phyloP scores from a whole-genome alignment of 2,329 filamentous ascomycete genomes.

The Chaetoscypha palmicola region DNA sequence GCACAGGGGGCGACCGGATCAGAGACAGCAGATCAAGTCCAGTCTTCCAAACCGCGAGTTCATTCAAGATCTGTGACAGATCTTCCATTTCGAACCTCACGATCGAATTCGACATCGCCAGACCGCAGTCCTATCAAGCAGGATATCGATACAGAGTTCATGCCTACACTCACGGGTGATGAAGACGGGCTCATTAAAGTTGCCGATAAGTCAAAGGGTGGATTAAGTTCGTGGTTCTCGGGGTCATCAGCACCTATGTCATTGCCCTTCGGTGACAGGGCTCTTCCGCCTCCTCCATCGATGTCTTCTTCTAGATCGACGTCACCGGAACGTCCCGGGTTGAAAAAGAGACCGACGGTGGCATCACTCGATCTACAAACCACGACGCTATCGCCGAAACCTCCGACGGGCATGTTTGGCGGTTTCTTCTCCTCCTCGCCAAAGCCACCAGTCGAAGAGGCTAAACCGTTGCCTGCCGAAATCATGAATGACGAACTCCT shows the following conservation, averaged over 20 bases:
- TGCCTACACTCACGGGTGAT: conserved; percentile 27
- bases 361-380: conserved; percentile 10
- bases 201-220: conserved; percentile 23
- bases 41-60: conserved; percentile 13
- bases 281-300: conserved; percentile 8
- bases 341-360: conserved; percentile 19
- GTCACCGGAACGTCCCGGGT: conserved; percentile 17
- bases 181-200: conserved; percentile 21
- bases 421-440: conserved; percentile 25
- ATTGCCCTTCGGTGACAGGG: conserved; percentile 15
- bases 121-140: conserved; percentile 16
- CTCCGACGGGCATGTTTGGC: conserved; percentile 13
- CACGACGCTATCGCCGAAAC: conserved; percentile 10
- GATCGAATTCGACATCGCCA: conserved; percentile 14
- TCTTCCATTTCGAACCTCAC: conserved; percentile 18
- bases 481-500: conserved; percentile 43
- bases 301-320: conserved; percentile 9
- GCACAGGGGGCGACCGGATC: background rate
- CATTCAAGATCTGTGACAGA: conserved; percentile 23
- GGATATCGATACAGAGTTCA: conserved; percentile 18
- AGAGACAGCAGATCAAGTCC: conserved; percentile 12
- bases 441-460: conserved; percentile 18
- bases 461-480: conserved; percentile 19
- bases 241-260: conserved; percentile 24
- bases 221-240: conserved; percentile 26